Percentiles rank a stretch among this genome's conserved stretches.
Evolutionary conservation across 2,329 filamentous ascomycete genomes (phyloP).

Genomic region (Colletotrichum sansevieriae): DNA sequence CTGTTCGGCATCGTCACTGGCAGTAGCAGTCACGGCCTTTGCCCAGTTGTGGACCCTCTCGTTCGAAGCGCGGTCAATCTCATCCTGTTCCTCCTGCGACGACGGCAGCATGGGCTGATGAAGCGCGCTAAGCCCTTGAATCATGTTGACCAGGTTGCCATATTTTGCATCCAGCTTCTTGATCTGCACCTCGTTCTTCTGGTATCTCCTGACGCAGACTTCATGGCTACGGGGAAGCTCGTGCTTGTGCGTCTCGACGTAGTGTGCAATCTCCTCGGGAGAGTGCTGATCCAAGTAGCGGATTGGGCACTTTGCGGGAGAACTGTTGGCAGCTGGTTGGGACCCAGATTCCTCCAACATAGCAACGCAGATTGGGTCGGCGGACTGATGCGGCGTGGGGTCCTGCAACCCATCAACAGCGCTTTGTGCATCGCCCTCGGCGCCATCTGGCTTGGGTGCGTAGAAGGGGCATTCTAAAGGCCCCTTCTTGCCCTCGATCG

Average conservation of each 20-base stretch:
- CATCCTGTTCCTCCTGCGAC: slow-evolving; percentile 62
- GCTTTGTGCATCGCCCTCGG: slow-evolving; percentile 18
- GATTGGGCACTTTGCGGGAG: slow-evolving; percentile 83
- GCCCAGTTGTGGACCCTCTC: slow-evolving; percentile 90
- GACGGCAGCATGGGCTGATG: slow-evolving; percentile 88
- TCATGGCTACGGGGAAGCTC: slow-evolving; percentile 94
- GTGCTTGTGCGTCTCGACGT: slow-evolving; percentile 96
- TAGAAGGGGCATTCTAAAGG: slow-evolving; percentile 86
- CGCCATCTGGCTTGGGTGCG: slow-evolving; percentile 48
- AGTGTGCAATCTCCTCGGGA: slow-evolving; percentile 91
- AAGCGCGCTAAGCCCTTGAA: slow-evolving; percentile 87
- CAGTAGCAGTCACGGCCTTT: slow-evolving; percentile 74
- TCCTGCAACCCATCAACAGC: slow-evolving; percentile 47
- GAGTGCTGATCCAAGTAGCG: slow-evolving; percentile 93
- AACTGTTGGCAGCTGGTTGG: slow-evolving; percentile 63
- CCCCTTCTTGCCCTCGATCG: slow-evolving; percentile 84
- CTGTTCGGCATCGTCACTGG: slow-evolving; percentile 55
- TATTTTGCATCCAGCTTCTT: slow-evolving; percentile 94
- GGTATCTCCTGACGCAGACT: slow-evolving; percentile 90
- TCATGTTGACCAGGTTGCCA: slow-evolving; percentile 92
- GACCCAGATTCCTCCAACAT: slow-evolving; percentile 72
- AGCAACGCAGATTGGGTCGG: slow-evolving; percentile 74
- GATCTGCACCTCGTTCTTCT: slow-evolving; percentile 87
- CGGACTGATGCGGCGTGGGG: slow-evolving; percentile 61
- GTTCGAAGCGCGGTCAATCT: slow-evolving; percentile 68